Conservation (phyloP, 129 eudicot genomes). For the Centella asiatica region DNA sequence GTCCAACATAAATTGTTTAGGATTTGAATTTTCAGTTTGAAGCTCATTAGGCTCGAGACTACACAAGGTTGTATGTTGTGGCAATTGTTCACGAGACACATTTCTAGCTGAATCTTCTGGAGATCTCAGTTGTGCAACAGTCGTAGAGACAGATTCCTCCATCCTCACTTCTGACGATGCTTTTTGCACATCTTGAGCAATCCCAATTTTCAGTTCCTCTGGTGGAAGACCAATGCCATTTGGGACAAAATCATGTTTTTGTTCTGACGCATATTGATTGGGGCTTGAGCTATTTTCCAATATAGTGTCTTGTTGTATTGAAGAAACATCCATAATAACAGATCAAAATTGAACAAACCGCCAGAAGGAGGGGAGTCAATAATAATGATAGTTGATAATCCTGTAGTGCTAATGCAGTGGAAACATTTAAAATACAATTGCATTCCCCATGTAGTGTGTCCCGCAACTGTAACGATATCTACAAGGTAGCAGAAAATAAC, state of each 20-base stretch:
- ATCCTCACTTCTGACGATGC: neutral
- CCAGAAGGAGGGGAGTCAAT: neutral
- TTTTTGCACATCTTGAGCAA: slow-evolving; percentile 6
- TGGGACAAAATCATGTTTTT: slow-evolving; percentile 1
- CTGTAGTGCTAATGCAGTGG: neutral
- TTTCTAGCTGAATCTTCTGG: slow-evolving; percentile 10
- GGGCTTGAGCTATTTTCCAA: slow-evolving; percentile 13
- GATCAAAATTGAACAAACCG: neutral
- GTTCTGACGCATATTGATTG: slow-evolving; percentile 16
- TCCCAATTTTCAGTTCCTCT: slow-evolving; percentile 14
- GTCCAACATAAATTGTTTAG: neutral
- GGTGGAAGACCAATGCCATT: slow-evolving; percentile 16
- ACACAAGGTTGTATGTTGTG: neutral
- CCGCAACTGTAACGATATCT: neutral
- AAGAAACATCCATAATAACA: slow-evolving; percentile 18
- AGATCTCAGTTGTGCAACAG: slow-evolving; percentile 10
- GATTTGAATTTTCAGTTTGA: neutral
- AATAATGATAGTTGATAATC: neutral
- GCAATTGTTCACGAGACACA: slow-evolving; percentile 3
- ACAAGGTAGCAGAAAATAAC: neutral
- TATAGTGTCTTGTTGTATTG: slow-evolving; percentile 5
- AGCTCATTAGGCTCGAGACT: neutral
- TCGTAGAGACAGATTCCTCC: neutral
- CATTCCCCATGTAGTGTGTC: neutral
- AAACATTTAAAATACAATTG: slow-evolving; percentile 1